A percentile compares a stretch with the other conserved stretches of the same genome.
Conservation (phyloP, 306 rosid species). For the Castanopsis chinensis region DNA sequence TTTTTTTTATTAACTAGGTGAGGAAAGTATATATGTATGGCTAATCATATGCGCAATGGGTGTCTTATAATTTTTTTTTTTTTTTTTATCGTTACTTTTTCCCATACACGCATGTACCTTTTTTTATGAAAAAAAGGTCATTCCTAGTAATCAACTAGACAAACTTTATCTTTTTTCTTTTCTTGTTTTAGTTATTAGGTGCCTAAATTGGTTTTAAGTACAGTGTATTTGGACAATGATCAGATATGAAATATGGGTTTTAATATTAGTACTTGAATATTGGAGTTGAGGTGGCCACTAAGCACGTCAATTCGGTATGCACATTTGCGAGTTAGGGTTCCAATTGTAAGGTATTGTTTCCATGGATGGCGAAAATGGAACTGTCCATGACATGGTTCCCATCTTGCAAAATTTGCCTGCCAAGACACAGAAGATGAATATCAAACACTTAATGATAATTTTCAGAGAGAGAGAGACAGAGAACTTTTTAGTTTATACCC, state of each 20-base stretch:
- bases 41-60: neutral
- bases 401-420: constrained; percentile 78
- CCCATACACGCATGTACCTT: too few species aligned
- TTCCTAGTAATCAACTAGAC: neutral
- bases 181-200: neutral
- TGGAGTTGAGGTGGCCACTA: constrained; percentile 35
- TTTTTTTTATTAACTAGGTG: neutral
- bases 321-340: constrained; percentile 46
- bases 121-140: too few species aligned
- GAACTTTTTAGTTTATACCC: neutral
- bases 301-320: constrained; percentile 58
- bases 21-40: neutral
- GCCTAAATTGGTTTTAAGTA: neutral
- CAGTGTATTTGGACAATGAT: neutral
- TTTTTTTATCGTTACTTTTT: too few species aligned
- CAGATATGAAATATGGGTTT: neutral
- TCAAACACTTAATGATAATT: neutral
- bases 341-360: constrained; percentile 70
- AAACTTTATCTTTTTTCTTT: neutral
- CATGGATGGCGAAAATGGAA: constrained; percentile 80
- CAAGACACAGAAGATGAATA: neutral
- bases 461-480: neutral
- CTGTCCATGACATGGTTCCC: constrained; percentile 92
- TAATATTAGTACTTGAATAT: constrained; percentile 28
- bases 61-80: too few species aligned